Conservation (phyloP, 2,329 filamentous ascomycete species). For the Eurotiales sp. region DNA sequence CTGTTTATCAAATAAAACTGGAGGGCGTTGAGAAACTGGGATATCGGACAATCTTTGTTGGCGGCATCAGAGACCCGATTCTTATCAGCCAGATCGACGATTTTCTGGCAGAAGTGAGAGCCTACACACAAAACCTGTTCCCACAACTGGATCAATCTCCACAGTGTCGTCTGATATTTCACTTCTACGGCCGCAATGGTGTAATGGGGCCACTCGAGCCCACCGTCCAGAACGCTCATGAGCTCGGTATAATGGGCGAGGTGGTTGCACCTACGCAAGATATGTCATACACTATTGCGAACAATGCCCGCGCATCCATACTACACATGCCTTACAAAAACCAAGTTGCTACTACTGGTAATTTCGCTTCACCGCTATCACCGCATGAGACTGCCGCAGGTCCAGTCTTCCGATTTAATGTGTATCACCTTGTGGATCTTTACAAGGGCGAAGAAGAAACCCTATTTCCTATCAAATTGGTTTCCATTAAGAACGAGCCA, state of each 20-base stretch:
- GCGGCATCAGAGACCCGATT: conserved; percentile 47
- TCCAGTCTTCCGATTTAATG: not conserved
- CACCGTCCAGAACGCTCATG: conserved; percentile 21
- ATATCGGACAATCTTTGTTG: conserved; percentile 46
- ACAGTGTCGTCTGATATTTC: conserved; percentile 42
- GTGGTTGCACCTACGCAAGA: conserved; percentile 45
- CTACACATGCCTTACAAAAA: conserved; percentile 48
- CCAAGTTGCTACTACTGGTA: conserved; percentile 53
- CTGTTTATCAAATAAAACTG: conserved; percentile 47
- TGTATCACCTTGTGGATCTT: conserved; percentile 12
- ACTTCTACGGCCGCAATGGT: conserved; percentile 44
- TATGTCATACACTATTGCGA: conserved; percentile 43
- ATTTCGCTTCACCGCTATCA: conserved; percentile 47
- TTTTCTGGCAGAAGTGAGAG: conserved; percentile 31
- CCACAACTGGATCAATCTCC: conserved; percentile 17
- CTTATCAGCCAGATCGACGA: conserved; percentile 41
- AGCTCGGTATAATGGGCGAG: conserved; percentile 49
- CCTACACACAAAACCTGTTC: conserved; percentile 20
- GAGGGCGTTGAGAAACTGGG: conserved; percentile 46
- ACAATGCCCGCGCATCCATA: conserved; percentile 38
- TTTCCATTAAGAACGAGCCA: not conserved
- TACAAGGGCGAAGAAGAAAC: conserved; percentile 9
- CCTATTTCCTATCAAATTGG: not conserved
- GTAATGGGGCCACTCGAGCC: conserved; percentile 31
- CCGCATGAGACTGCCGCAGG: conserved; percentile 38